phyloP scores from a whole-genome alignment of 108 stramenopile genomes.

The Parietichytrium sp. region DNA sequence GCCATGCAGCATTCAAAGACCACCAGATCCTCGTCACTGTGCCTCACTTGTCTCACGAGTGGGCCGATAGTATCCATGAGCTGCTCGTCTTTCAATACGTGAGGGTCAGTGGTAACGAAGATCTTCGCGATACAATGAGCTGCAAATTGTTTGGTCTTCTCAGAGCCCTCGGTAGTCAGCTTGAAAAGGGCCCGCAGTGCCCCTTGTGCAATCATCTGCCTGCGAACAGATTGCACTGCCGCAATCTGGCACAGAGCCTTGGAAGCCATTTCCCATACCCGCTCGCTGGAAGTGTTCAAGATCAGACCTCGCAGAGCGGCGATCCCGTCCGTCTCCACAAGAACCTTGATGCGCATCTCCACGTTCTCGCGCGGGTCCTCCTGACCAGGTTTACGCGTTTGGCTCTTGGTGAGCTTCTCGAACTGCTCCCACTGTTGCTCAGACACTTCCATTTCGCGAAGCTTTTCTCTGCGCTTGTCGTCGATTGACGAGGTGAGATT shows the following conservation, averaged over 20 bases:
- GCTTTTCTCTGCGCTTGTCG: conserved; percentile 49
- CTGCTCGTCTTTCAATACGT: conserved; percentile 79
- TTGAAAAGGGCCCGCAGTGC: conserved; percentile 45
- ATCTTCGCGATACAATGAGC: conserved; percentile 86
- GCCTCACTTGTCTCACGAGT: conserved; percentile 77
- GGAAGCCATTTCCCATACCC: background rate
- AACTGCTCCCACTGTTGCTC: conserved; percentile 62
- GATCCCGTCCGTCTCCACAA: conserved; percentile 18
- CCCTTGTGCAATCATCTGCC: conserved; percentile 14
- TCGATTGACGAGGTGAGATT: conserved; percentile 53
- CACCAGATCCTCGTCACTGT: conserved; percentile 80
- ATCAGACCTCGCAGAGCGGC: background rate
- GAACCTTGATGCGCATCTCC: conserved; percentile 1
- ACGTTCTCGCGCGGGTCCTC: conserved; percentile 15
- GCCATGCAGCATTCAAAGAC: conserved; percentile 90
- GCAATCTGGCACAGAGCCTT: conserved; percentile 7
- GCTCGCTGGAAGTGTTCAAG: conserved; percentile 61
- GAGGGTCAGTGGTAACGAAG: conserved; percentile 89
- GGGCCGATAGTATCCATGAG: conserved; percentile 80
- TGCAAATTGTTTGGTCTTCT: conserved; percentile 72
- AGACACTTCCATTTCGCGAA: conserved; percentile 58
- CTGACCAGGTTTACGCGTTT: conserved; percentile 4
- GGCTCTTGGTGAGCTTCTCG: conserved; percentile 40
- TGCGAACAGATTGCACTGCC: conserved; percentile 64
- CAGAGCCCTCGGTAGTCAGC: conserved; percentile 63